phyloP scores from a whole-genome alignment of 768 basidiomycete species.

The Boletus huronensis region DNA sequence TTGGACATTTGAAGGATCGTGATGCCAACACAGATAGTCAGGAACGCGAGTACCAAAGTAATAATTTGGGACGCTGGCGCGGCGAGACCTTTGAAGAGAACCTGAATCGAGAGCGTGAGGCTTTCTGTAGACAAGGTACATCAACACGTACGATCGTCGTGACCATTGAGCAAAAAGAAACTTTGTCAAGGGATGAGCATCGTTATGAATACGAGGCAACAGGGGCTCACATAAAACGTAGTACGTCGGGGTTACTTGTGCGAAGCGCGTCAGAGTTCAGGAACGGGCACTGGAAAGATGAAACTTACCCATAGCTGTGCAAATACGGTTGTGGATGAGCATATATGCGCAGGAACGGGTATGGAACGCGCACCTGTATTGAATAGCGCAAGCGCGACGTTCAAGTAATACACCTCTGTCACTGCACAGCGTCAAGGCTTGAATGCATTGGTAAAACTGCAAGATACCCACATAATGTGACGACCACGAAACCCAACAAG shows the following conservation, averaged over 20 bases:
- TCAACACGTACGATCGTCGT: conserved; percentile 67
- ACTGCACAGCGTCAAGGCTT: conserved; percentile 40
- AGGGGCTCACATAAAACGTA: conserved; percentile 70
- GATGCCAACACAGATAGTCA: conserved; percentile 89
- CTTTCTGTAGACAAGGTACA: not conserved
- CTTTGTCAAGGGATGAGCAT: conserved; percentile 32
- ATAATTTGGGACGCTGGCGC: conserved; percentile 76
- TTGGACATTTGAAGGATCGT: conserved; percentile 94
- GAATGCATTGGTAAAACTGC: not conserved
- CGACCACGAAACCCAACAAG: conserved; percentile 73
- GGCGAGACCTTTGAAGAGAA: conserved; percentile 87
- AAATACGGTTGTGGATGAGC: not conserved
- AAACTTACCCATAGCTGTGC: conserved; percentile 61
- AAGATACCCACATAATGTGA: conserved; percentile 66
- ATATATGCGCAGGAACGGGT: not conserved
- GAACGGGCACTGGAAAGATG: not conserved
- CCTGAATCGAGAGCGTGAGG: conserved; percentile 38
- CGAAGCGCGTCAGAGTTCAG: conserved; percentile 17
- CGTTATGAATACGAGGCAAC: not conserved
- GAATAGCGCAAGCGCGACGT: conserved; percentile 93
- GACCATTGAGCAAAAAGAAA: conserved; percentile 81
- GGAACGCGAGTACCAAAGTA: conserved; percentile 88
- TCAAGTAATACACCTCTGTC: conserved; percentile 92
- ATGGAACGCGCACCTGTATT: conserved; percentile 63
- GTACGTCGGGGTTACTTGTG: conserved; percentile 77